These are phyloP conservation scores for Cyberlindnera maritima DNA, from an alignment of 805 yeast species.

Conservation along the genomic window DNA sequence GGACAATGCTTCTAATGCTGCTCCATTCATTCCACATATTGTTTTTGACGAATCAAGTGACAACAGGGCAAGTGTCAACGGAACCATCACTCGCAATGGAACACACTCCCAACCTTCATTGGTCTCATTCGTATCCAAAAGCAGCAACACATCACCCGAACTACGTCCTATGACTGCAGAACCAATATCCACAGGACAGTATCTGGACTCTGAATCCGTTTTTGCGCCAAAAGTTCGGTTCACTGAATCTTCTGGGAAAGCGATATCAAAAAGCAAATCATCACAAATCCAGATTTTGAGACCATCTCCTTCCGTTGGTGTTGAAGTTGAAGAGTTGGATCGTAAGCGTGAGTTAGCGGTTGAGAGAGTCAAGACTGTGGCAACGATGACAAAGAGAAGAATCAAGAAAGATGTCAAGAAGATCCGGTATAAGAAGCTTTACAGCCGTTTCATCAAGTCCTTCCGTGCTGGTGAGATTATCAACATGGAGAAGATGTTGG, in stretches of 20 bases:
- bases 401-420: slow-evolving; percentile 13
- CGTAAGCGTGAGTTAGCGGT: slow-evolving; percentile 20
- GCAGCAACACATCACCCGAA: too few species aligned
- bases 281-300: slow-evolving; percentile 6
- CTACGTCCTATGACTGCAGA: background rate
- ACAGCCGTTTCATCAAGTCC: slow-evolving; percentile 31
- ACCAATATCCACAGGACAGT: background rate
- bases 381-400: slow-evolving; percentile 23
- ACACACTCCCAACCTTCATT: too few species aligned
- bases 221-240: slow-evolving; percentile 1
- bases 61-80: too few species aligned
- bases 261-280: background rate
- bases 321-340: slow-evolving; percentile 9
- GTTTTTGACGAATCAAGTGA: too few species aligned
- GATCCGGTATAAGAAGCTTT: slow-evolving; percentile 20
- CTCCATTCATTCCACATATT: too few species aligned
- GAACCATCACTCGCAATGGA: too few species aligned
- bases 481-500: slow-evolving; percentile 65
- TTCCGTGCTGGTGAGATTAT: slow-evolving; percentile 58
- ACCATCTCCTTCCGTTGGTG: slow-evolving; percentile 9
- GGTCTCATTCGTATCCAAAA: too few species aligned
- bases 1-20: too few species aligned
- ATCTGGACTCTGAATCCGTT: background rate
- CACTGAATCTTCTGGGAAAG: background rate
- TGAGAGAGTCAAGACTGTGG: slow-evolving; percentile 24